Evolutionary conservation across 2,329 filamentous ascomycete genomes (phyloP).

Genomic region (Fusarium globosum): DNA sequence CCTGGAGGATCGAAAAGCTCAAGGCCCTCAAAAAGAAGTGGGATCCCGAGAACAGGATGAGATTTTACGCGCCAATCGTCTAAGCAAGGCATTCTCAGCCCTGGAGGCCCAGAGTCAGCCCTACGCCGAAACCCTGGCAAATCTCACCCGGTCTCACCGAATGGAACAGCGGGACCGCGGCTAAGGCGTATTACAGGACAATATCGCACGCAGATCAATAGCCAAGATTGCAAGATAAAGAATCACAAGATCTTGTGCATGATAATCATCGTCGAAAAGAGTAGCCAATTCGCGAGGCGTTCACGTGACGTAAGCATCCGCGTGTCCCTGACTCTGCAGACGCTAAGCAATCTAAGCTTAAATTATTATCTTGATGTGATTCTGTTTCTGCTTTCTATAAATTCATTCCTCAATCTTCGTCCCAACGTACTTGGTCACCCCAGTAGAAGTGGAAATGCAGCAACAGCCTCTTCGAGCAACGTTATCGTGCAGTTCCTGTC

Average conservation of each 20-base stretch:
- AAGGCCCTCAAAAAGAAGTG: slow-evolving; percentile 58
- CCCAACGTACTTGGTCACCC: rapidly evolving
- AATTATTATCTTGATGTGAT: not conserved
- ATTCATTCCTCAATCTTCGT: not conserved
- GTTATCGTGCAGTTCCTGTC: slow-evolving; percentile 25
- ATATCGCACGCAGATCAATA: not conserved
- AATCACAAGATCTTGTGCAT: not conserved
- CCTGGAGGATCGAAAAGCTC: slow-evolving; percentile 57
- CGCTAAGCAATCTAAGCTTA: slow-evolving; percentile 20
- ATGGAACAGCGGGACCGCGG: not conserved
- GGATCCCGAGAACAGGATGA: slow-evolving; percentile 52
- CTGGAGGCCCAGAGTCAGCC: not conserved
- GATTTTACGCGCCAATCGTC: slow-evolving; percentile 42
- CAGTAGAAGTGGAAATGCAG: not conserved
- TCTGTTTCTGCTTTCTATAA: not conserved
- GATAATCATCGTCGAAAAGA: not conserved
- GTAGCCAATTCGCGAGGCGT: not conserved
- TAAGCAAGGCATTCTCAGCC: slow-evolving; percentile 11
- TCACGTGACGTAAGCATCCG: slow-evolving; percentile 19
- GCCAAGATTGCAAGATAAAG: not conserved
- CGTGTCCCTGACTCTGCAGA: not conserved
- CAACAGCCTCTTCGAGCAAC: slow-evolving; percentile 10
- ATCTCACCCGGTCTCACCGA: not conserved
- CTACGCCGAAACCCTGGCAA: not conserved
- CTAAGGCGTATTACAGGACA: not conserved